Percentiles rank a stretch among this genome's conserved stretches.
These are phyloP conservation scores for Diplodia seriata DNA, from an alignment of 2,329 filamentous ascomycete genomes.

Conservation along the genomic window DNA sequence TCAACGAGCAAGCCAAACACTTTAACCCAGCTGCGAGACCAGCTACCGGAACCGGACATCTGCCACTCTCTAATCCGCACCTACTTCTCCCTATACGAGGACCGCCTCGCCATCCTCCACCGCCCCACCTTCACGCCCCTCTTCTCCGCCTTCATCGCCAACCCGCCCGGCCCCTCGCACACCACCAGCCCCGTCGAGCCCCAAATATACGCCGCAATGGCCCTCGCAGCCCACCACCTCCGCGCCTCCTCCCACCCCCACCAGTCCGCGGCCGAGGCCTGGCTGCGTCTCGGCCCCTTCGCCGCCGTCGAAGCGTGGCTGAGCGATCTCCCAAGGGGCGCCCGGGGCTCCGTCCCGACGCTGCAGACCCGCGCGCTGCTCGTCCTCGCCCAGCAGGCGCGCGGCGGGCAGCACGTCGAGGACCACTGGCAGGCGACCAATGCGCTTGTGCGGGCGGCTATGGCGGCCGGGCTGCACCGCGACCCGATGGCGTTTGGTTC, in stretches of 20 bases:
- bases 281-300: slow-evolving; percentile 30
- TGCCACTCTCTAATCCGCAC: slow-evolving; percentile 36
- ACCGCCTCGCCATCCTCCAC: slow-evolving; percentile 38
- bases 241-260: slow-evolving; percentile 27
- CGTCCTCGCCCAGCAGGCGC: background rate
- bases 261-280: background rate
- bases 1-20: background rate
- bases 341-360: background rate
- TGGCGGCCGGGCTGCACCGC: slow-evolving; percentile 12
- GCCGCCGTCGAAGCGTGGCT: slow-evolving; percentile 31
- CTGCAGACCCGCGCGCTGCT: slow-evolving; percentile 1
- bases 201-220: slow-evolving; percentile 35
- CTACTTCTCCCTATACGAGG: slow-evolving; percentile 39
- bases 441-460: slow-evolving; percentile 9
- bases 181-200: background rate
- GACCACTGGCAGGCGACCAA: slow-evolving; percentile 7
- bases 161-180: background rate
- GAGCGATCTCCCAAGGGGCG: background rate
- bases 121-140: slow-evolving; percentile 38
- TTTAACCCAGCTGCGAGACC: background rate
- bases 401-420: background rate
- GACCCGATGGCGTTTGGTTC: slow-evolving; percentile 41
- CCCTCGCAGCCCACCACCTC: slow-evolving; percentile 37
- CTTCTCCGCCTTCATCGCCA: slow-evolving; percentile 37
- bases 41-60: background rate